phyloP scores from a whole-genome alignment of 371 early-diverging fungal genomes.

The Mortierella sp. region DNA sequence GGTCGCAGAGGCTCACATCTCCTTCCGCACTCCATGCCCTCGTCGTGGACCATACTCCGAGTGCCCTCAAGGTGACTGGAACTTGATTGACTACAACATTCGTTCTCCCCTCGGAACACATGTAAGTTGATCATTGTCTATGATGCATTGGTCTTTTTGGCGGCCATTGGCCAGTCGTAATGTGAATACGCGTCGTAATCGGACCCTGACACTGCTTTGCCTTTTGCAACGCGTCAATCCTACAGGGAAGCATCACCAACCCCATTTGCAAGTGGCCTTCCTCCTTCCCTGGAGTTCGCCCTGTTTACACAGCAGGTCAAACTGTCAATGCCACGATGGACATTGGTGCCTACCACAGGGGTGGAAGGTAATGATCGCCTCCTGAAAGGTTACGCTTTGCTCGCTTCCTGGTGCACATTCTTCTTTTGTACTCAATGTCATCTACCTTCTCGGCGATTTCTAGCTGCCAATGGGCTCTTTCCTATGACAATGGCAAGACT shows the following conservation, averaged over 20 bases:
- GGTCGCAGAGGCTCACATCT: slow-evolving; percentile 44
- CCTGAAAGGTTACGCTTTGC: no score
- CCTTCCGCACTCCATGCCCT: slow-evolving; percentile 50
- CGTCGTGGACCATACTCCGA: slow-evolving; percentile 45
- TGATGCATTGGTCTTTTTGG: no score
- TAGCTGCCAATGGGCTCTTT: slow-evolving; percentile 71
- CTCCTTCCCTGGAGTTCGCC: slow-evolving; percentile 42
- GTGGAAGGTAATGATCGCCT: slow-evolving; percentile 55
- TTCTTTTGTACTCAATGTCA: no score
- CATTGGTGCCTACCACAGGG: slow-evolving; percentile 46
- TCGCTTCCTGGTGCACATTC: no score
- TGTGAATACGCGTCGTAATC: no score
- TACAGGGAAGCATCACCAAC: slow-evolving; percentile 23
- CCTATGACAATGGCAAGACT: slow-evolving; percentile 65
- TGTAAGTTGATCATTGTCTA: slow-evolving; percentile 12
- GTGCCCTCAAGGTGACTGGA: slow-evolving; percentile 42
- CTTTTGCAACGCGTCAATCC: no score
- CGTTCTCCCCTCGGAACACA: slow-evolving; percentile 40
- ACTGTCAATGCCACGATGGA: slow-evolving; percentile 29
- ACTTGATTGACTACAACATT: slow-evolving; percentile 38
- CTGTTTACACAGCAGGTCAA: slow-evolving; percentile 36
- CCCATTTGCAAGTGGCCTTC: slow-evolving; percentile 41
- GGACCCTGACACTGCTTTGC: background rate
- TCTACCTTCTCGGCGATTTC: background rate
- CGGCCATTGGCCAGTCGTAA: no score